phyloP scores from a whole-genome alignment of 192 early-diverging fungal species.

The Rhizophagus prolifer region DNA sequence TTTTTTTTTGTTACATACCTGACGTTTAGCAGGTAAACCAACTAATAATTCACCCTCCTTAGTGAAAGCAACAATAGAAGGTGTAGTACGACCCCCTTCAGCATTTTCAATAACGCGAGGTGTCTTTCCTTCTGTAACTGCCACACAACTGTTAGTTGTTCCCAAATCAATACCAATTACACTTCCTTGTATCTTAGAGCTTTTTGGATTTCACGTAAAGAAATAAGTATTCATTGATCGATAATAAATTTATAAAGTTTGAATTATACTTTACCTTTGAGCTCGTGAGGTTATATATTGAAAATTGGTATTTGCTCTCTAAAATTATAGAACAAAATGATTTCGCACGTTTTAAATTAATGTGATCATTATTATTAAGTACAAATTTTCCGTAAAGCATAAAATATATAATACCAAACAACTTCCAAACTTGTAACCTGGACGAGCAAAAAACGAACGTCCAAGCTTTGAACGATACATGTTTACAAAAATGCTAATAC shows the following conservation, averaged over 20 bases:
- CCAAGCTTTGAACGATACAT: background rate
- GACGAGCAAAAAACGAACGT: background rate
- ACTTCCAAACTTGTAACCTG: background rate
- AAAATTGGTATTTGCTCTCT: background rate
- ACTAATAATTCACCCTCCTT: slow-evolving; percentile 97
- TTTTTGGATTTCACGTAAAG: slow-evolving; percentile 36
- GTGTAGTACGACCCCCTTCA: slow-evolving; percentile 95
- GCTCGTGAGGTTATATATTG: background rate
- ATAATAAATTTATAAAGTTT: too few species aligned
- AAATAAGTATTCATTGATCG: background rate
- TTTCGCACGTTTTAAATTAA: background rate
- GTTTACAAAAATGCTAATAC: background rate
- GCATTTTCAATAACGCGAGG: slow-evolving; percentile 97
- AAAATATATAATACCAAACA: background rate
- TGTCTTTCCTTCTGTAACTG: slow-evolving; percentile 97
- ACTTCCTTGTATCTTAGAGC: slow-evolving; percentile 80
- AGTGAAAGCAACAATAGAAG: slow-evolving; percentile 93
- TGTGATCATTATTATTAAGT: background rate
- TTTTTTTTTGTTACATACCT: slow-evolving; percentile 44
- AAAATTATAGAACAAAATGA: background rate
- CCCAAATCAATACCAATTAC: slow-evolving; percentile 99
- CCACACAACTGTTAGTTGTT: slow-evolving; percentile 99
- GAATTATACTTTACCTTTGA: background rate
- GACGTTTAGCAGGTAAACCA: slow-evolving; percentile 95
- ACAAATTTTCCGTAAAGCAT: background rate